Base-by-base conservation (phyloP, 257 asterid genomes). In the Galeopsis tetrahit region DNA sequence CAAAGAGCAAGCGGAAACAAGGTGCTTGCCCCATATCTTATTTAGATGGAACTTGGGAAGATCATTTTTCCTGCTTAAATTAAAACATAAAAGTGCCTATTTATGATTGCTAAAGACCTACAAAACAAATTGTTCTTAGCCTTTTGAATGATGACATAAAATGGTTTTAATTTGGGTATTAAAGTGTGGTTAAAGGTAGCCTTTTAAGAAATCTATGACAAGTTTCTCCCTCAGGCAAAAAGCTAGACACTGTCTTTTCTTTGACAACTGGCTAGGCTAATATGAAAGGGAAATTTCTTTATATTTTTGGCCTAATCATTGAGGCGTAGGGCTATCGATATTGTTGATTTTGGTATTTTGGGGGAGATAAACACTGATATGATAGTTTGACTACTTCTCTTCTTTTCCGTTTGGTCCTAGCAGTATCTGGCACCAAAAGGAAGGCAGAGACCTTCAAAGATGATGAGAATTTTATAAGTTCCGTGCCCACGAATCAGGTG, bases 401-500 rank as follows among this genome's bases (percentile, higher is more conserved):
- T 36, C 32, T 28, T 33, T 52, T 44, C 61, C 33, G 7, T 72
- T 71, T 65, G 31, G 46, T 63, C 53, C 32, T 63, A 55, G 78
- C 82, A 88, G 95, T 84, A 75, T 83, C 87, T 75, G 99, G 98
- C 63, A 82, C 86, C 76, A 92, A 92, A 86, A 84, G 98, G 88
- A 95, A 95, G 82, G 79, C 83, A 10, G 81, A 79, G 71, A 85
- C 77, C 83, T 95, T 88, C 85, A 95, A 87, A 82, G 99, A 95
- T 36, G 97, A 95, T 61, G 98, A 95, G 76, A 75, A 76, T 84
- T 93, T 91, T 82, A 95, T 95, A 77, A 95, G 97, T 80, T 82
- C 99, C 44, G 93, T 95, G 61, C 98, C 99, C 72, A 85, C 86
- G 0, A 88, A 92, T 84, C 97, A 90, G 95, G 98, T 94, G 62